These are phyloP conservation scores for Cylindrodendrum hubeiense DNA, from an alignment of 2,329 filamentous ascomycete species.

Conservation along the genomic window DNA sequence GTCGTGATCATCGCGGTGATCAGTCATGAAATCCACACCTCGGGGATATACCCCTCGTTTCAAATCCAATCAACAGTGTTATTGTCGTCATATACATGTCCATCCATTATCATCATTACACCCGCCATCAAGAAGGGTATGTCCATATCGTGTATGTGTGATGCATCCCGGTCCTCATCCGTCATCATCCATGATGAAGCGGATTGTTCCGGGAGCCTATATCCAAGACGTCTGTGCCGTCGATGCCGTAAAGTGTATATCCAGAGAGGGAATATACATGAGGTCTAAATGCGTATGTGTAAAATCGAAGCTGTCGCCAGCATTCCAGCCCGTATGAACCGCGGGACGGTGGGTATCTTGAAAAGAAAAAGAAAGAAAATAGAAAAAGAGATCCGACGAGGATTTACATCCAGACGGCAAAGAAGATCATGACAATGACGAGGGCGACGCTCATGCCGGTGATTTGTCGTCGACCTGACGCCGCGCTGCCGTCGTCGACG, in stretches of 20 bases:
- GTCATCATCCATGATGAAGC: not conserved
- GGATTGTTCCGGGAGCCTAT: not conserved
- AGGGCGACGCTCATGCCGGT: conserved; percentile 45
- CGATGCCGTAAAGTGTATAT: conserved; percentile 3
- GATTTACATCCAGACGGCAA: conserved; percentile 44
- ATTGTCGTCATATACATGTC: conserved; percentile 34
- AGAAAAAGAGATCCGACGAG: not conserved
- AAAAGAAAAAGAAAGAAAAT: conserved; percentile 30
- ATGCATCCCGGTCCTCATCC: not conserved
- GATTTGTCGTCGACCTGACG: conserved; percentile 53
- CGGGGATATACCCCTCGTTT: conserved; percentile 3
- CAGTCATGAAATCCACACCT: not conserved
- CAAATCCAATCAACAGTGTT: conserved; percentile 15
- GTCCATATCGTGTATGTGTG: conserved; percentile 31
- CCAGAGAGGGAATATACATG: conserved; percentile 9
- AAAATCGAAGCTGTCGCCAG: conserved; percentile 24
- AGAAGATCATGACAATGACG: conserved; percentile 45
- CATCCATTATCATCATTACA: conserved; percentile 40
- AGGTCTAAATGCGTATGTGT: conserved; percentile 10
- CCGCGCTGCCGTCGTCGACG: conserved; percentile 71
- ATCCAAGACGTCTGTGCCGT: not conserved
- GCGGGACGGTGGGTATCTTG: conserved; percentile 44
- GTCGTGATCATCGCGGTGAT: conserved; percentile 1
- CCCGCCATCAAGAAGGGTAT: conserved; percentile 25
- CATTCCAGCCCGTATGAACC: conserved; percentile 40